Evolutionary conservation across 1,284 basidiomycete genomes (phyloP).

Genomic region (Abortiporus biennis): DNA sequence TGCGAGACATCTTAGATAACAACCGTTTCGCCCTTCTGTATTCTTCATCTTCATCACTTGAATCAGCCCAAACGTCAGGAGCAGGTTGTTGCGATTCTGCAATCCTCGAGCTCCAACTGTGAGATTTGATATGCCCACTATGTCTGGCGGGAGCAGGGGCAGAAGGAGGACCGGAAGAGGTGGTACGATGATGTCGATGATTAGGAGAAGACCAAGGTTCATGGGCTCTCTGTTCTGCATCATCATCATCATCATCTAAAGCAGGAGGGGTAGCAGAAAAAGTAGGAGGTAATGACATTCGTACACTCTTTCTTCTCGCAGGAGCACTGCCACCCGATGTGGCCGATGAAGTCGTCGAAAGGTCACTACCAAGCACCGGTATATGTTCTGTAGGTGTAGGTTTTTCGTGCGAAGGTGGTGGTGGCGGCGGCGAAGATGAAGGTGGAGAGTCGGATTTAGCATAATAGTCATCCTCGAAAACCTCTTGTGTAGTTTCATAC

Average conservation of each 20-base stretch:
- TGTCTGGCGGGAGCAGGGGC: neutral
- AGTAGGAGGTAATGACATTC: constrained; percentile 66
- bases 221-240: constrained; percentile 14
- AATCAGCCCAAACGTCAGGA: constrained; percentile 60
- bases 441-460: constrained; percentile 1
- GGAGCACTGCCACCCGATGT: constrained; percentile 18
- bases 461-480: constrained; percentile 26
- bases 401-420: constrained; percentile 19
- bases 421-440: constrained; percentile 11
- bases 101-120: constrained; percentile 23
- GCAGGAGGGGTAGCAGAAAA: constrained; percentile 67
- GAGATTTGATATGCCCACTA: neutral
- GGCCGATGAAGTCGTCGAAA: constrained; percentile 18
- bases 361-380: constrained; percentile 16
- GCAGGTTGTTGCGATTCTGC: constrained; percentile 14
- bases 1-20: constrained; percentile 38
- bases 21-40: constrained; percentile 52
- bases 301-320: constrained; percentile 62
- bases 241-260: constrained; percentile 45
- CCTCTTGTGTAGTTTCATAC: constrained; percentile 55
- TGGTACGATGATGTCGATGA: neutral
- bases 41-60: constrained; percentile 65
- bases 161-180: neutral
- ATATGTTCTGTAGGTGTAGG: neutral
- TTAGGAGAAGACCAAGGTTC: constrained; percentile 17